Evolutionary conservation across 768 basidiomycete genomes (phyloP).

Genomic region (Pisolithus microcarpus): DNA sequence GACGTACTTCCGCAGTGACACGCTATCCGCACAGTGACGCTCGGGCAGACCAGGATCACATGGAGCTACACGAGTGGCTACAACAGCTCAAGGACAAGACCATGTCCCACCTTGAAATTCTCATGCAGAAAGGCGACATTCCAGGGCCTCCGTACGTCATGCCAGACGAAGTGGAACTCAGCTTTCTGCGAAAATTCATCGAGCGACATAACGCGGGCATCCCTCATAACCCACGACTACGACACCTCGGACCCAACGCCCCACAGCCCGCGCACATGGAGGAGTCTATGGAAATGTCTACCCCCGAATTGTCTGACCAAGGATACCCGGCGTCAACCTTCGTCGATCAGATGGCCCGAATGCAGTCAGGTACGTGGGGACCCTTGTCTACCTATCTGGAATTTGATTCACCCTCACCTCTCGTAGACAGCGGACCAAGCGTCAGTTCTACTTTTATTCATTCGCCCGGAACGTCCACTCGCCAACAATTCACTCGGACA

Average conservation of each 20-base stretch:
- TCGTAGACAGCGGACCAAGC: slow-evolving; percentile 21
- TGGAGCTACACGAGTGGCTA: slow-evolving; percentile 84
- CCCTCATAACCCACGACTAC: slow-evolving; percentile 74
- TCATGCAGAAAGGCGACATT: slow-evolving; percentile 85
- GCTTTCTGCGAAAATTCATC: slow-evolving; percentile 76
- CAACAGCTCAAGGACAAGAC: slow-evolving; percentile 85
- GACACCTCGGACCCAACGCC: slow-evolving; percentile 37
- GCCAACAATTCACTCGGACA: slow-evolving; percentile 34
- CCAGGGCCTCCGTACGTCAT: slow-evolving; percentile 77
- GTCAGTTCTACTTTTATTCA: slow-evolving; percentile 27
- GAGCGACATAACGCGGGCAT: slow-evolving; percentile 71
- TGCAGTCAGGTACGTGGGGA: slow-evolving; percentile 26
- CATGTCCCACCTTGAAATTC: slow-evolving; percentile 79
- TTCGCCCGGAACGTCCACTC: slow-evolving; percentile 25
- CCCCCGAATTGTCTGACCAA: slow-evolving; percentile 28
- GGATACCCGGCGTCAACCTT: slow-evolving; percentile 24
- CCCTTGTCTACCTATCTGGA: not conserved
- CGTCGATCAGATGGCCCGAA: slow-evolving; percentile 29
- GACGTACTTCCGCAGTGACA: slow-evolving; percentile 3
- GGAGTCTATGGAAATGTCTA: slow-evolving; percentile 28
- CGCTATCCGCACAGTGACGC: slow-evolving; percentile 38
- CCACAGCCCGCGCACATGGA: slow-evolving; percentile 26
- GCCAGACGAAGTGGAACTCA: slow-evolving; percentile 71
- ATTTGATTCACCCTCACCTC: slow-evolving; percentile 2
- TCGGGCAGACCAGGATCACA: slow-evolving; percentile 80